These are phyloP conservation scores for Protomyces macrosporus DNA, from an alignment of 1,139 yeast genomes.

Conservation along the genomic window DNA sequence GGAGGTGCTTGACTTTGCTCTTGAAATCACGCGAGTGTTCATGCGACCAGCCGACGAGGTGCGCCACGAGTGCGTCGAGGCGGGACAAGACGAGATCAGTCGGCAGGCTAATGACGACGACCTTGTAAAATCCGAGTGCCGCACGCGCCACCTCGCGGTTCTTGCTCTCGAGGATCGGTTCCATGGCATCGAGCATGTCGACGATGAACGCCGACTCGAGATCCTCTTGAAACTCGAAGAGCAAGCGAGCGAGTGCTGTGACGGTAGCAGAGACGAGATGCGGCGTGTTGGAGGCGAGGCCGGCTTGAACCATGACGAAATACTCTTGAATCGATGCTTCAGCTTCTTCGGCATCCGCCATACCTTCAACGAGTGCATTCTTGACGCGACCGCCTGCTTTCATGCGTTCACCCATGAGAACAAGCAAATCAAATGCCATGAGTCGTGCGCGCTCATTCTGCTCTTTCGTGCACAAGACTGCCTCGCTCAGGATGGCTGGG, in stretches of 20 bases:
- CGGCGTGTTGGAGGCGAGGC: slow-evolving; percentile 86
- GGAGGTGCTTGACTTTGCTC: slow-evolving; percentile 82
- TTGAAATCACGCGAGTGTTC: slow-evolving; percentile 95
- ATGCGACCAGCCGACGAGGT: slow-evolving; percentile 86
- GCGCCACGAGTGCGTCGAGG: slow-evolving; percentile 59
- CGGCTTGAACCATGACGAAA: slow-evolving; percentile 92
- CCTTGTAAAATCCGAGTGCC: slow-evolving; percentile 90
- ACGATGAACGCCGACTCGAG: slow-evolving; percentile 48
- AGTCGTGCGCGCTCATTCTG: slow-evolving; percentile 87
- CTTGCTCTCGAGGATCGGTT: slow-evolving; percentile 80
- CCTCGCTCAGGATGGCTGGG: slow-evolving; percentile 78
- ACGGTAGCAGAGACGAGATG: slow-evolving; percentile 96
- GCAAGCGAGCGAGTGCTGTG: slow-evolving; percentile 78
- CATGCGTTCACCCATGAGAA: slow-evolving; percentile 79
- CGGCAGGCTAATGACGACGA: slow-evolving; percentile 79
- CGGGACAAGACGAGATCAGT: slow-evolving; percentile 67
- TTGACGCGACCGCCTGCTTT: slow-evolving; percentile 62
- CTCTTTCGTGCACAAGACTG: slow-evolving; percentile 87
- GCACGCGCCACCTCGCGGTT: slow-evolving; percentile 91
- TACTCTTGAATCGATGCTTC: slow-evolving; percentile 71
- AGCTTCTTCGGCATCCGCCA: slow-evolving; percentile 52
- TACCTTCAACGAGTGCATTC: slow-evolving; percentile 53
- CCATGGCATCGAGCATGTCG: slow-evolving; percentile 83
- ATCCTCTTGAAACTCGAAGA: slow-evolving; percentile 62
- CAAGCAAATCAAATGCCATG: slow-evolving; percentile 66